These are phyloP conservation scores for Gonium pectorale DNA, from an alignment of 139 green algal species.

Conservation along the genomic window DNA sequence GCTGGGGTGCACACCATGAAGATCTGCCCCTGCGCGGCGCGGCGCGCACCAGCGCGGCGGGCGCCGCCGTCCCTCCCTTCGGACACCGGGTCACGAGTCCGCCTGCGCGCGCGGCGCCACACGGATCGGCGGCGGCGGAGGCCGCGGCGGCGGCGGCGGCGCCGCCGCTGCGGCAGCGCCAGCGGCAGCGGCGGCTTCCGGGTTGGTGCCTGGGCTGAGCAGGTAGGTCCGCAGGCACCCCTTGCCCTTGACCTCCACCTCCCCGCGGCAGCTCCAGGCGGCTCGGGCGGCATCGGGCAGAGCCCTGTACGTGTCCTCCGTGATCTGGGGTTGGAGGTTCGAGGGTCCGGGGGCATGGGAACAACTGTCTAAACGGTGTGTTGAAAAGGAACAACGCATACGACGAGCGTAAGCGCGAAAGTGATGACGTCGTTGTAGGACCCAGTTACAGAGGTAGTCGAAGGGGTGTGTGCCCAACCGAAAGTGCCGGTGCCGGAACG, in stretches of 20 bases:
- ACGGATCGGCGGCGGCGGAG: no score
- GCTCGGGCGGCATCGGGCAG: constrained; percentile 9
- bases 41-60: no score
- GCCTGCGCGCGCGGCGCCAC: no score
- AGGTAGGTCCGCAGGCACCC: constrained; percentile 27
- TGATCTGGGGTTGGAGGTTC: constrained; percentile 22
- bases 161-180: no score
- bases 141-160: no score
- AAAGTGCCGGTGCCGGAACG: neutral
- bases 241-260: constrained; percentile 62
- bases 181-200: no score
- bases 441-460: neutral
- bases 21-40: no score
- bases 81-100: no score
- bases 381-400: neutral
- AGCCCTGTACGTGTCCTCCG: constrained; percentile 47
- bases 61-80: no score
- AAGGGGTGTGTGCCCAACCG: neutral
- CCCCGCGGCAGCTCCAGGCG: constrained; percentile 4
- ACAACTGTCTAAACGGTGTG: neutral
- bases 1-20: no score
- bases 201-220: neutral
- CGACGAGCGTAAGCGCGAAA: neutral
- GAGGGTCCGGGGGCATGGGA: neutral
- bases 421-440: neutral